Percentiles rank a stretch among this genome's conserved stretches.
Conservation (phyloP, 108 stramenopile genomes). For the Mayamaea pseudoterrestris region DNA sequence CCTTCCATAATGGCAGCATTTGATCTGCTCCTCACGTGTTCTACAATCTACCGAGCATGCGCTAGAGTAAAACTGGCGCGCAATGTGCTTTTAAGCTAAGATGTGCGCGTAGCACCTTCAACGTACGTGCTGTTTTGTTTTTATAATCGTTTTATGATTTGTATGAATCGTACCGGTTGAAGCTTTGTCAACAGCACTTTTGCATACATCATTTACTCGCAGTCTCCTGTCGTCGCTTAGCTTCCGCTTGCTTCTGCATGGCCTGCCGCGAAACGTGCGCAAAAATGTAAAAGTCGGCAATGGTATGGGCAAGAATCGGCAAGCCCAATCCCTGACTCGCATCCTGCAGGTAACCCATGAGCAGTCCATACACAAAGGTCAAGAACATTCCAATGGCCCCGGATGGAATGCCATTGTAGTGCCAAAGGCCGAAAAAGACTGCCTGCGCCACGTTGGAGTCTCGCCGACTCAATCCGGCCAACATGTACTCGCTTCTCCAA, state of each 20-base stretch:
- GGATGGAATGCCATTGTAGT: slow-evolving; percentile 21
- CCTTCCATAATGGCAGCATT: too few relatives aligned
- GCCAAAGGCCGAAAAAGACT: slow-evolving; percentile 10
- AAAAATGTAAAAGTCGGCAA: slow-evolving; percentile 31
- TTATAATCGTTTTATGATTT: too few relatives aligned
- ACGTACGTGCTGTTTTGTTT: too few relatives aligned
- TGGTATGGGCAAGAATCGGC: slow-evolving; percentile 18
- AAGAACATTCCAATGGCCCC: slow-evolving; percentile 15
- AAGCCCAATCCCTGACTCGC: slow-evolving; percentile 9
- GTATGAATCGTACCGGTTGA: too few relatives aligned
- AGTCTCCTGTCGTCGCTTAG: too few relatives aligned
- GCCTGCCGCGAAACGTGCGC: slow-evolving; percentile 9
- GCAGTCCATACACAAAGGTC: slow-evolving; percentile 21
- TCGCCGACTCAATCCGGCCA: neutral
- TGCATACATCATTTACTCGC: too few relatives aligned
- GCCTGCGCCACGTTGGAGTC: slow-evolving; percentile 15
- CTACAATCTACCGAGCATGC: too few relatives aligned
- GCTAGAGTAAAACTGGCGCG: too few relatives aligned
- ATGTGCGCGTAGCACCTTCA: too few relatives aligned
- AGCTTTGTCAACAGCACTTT: too few relatives aligned
- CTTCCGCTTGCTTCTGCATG: neutral
- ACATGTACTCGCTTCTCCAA: neutral
- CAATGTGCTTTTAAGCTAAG: too few relatives aligned
- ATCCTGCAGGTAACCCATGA: slow-evolving; percentile 13
- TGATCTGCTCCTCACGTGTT: too few relatives aligned